phyloP scores from a whole-genome alignment of 140 eudicot species.

The Anethum foeniculum region DNA sequence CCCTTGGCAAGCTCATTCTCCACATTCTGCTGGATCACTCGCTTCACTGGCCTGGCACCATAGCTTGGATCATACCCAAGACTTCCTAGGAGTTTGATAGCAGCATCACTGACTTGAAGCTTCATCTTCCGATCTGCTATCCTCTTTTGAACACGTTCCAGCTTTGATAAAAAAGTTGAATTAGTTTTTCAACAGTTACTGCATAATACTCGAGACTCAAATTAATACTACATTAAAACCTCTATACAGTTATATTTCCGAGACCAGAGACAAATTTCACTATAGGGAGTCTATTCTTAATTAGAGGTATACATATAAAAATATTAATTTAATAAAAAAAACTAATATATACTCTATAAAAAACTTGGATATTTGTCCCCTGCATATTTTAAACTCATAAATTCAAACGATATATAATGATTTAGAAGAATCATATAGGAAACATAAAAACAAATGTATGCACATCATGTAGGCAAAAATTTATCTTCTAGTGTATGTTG shows the following conservation, averaged over 20 bases:
- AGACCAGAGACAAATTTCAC: neutral
- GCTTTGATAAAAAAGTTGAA: slow-evolving; percentile 25
- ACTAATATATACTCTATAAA: neutral
- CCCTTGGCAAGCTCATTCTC: slow-evolving; percentile 96
- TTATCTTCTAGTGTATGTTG: neutral
- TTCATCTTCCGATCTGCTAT: slow-evolving; percentile 69
- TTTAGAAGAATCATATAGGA: neutral
- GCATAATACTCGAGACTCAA: neutral
- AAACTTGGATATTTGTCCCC: neutral
- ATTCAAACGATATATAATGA: neutral
- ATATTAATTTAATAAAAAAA: neutral
- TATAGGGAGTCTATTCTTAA: neutral
- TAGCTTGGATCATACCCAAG: slow-evolving; percentile 95
- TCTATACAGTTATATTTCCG: neutral
- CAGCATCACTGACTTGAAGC: slow-evolving; percentile 68
- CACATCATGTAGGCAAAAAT: neutral
- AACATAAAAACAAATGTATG: neutral
- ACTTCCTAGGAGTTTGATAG: slow-evolving; percentile 71
- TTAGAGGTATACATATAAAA: neutral
- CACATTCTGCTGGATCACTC: slow-evolving; percentile 82
- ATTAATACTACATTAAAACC: neutral
- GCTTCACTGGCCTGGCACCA: slow-evolving; percentile 93
- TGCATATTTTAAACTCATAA: neutral
- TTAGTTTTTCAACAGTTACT: neutral
- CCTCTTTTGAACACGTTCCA: slow-evolving; percentile 76